A percentile compares a stretch with the other conserved stretches of the same genome.
phyloP scores from a whole-genome alignment of 148 eudicot genomes.

The Polygonum aviculare region DNA sequence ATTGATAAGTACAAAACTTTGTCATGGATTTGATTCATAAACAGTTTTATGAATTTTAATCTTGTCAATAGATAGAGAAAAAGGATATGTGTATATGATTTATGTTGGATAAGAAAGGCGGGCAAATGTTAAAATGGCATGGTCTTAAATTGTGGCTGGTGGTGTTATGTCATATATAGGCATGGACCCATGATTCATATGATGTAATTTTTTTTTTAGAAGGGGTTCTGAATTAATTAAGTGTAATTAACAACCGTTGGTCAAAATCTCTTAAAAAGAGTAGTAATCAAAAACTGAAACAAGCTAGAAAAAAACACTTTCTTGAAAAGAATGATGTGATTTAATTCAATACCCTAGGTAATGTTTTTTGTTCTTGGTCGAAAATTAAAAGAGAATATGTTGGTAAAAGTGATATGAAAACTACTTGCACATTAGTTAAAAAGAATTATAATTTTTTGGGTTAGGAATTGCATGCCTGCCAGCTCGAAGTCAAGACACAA shows the following conservation, averaged over 20 bases:
- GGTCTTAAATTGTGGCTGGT: not conserved
- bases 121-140: not conserved
- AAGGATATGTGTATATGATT: not conserved
- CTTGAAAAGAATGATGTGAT: not conserved
- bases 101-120: not conserved
- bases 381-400: not conserved
- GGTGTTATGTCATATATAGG: not conserved
- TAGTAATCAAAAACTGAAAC: no score
- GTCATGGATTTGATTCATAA: not conserved
- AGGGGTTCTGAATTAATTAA: not conserved
- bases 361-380: not conserved
- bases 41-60: not conserved
- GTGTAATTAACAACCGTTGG: not conserved
- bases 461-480: not conserved
- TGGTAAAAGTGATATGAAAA: not conserved
- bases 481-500: slow-evolving; percentile 1
- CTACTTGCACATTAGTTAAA: not conserved
- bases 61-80: not conserved
- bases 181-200: not conserved
- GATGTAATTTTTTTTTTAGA: not conserved
- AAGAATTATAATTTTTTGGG: not conserved
- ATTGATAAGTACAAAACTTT: no score
- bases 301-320: not conserved
- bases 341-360: not conserved
- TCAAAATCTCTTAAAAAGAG: not conserved